Evolutionary conservation across 2,329 filamentous ascomycete genomes (phyloP).

Genomic region (Diaporthe sp.): DNA sequence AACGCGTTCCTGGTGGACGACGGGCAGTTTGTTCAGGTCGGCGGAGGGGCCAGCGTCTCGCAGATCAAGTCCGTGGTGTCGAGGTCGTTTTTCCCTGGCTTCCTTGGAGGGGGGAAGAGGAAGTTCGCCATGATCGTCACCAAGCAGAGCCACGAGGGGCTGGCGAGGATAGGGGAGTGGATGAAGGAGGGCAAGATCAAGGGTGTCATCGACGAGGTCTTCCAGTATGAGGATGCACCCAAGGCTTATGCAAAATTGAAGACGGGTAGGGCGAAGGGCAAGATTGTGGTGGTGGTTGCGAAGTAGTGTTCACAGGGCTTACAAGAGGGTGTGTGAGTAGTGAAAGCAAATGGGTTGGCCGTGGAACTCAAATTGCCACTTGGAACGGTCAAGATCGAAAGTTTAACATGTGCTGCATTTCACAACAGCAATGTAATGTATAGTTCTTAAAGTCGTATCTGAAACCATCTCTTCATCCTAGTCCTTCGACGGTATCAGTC

Average conservation of each 20-base stretch:
- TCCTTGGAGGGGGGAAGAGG: constrained; percentile 58
- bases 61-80: constrained; percentile 42
- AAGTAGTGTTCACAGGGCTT: background rate
- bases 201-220: constrained; percentile 68
- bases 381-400: background rate
- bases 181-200: constrained; percentile 71
- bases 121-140: constrained; percentile 55
- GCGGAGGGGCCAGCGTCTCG: constrained; percentile 50
- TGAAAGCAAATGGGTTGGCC: too few relatives aligned
- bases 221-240: constrained; percentile 68
- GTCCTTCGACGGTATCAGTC: background rate
- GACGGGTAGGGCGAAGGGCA: constrained; percentile 68
- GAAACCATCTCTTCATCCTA: too few relatives aligned
- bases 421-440: background rate
- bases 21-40: constrained; percentile 68
- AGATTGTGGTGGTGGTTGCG: constrained; percentile 63
- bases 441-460: too few relatives aligned
- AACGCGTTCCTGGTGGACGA: constrained; percentile 63
- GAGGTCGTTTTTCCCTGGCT: constrained; percentile 49
- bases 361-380: background rate
- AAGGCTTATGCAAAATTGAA: constrained; percentile 72
- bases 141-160: constrained; percentile 57
- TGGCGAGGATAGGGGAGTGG: constrained; percentile 66
- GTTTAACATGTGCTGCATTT: background rate
- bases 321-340: background rate